Conservation (phyloP, 2,329 filamentous ascomycete species). For the Alternaria ethzedia region DNA sequence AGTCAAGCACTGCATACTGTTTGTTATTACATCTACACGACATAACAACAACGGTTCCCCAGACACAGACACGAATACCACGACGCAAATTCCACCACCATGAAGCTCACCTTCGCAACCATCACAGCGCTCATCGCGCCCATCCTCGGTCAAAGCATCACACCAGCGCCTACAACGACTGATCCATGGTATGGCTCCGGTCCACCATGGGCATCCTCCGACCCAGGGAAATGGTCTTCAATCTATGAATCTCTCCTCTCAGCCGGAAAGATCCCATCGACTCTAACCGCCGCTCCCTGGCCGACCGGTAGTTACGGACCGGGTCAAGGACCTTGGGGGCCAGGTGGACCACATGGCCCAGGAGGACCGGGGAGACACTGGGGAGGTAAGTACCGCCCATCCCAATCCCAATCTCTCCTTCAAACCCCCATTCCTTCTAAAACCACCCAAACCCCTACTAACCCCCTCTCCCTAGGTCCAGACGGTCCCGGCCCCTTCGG, state of each 20-base stretch:
- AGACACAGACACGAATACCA: neutral
- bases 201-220: slow-evolving; percentile 30
- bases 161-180: slow-evolving; percentile 14
- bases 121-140: slow-evolving; percentile 8
- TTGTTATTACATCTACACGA: neutral
- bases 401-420: no score
- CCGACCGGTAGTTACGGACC: slow-evolving; percentile 33
- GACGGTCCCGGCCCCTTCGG: slow-evolving; percentile 39
- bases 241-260: slow-evolving; percentile 36
- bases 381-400: slow-evolving; percentile 29
- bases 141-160: slow-evolving; percentile 13
- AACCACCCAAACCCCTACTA: neutral
- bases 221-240: slow-evolving; percentile 31
- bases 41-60: neutral
- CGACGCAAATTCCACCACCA: neutral
- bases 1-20: neutral
- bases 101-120: slow-evolving; percentile 9
- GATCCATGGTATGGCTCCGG: slow-evolving; percentile 3
- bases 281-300: slow-evolving; percentile 30
- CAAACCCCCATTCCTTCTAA: no score
- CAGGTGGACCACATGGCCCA: neutral
- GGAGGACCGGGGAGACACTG: slow-evolving; percentile 18
- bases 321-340: slow-evolving; percentile 25
- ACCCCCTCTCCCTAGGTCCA: neutral
- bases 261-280: slow-evolving; percentile 32